phyloP scores from a whole-genome alignment of 768 basidiomycete species.

The Kwoniella sp. region DNA sequence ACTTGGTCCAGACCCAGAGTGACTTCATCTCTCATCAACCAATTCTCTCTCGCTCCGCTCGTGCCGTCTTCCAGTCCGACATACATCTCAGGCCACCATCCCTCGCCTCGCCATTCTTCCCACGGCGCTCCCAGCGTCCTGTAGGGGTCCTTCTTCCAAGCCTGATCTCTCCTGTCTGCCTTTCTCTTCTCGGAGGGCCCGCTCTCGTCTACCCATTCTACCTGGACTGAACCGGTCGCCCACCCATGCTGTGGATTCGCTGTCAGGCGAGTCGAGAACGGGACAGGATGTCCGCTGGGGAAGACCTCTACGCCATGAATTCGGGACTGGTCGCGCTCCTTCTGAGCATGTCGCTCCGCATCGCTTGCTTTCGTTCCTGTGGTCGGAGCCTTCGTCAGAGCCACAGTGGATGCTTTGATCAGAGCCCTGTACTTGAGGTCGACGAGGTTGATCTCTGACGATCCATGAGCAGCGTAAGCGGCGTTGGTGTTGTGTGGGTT shows the following conservation, averaged over 20 bases:
- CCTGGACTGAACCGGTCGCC: constrained; percentile 3
- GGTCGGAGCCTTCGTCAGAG: constrained; percentile 20
- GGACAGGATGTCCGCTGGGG: constrained; percentile 16
- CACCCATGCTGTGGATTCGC: constrained; percentile 2
- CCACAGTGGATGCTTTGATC: constrained; percentile 22
- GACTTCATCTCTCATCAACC: constrained; percentile 35
- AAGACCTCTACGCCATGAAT: neutral
- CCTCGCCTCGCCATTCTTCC: constrained; percentile 52
- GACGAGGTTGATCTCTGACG: constrained; percentile 32
- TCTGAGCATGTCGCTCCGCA: constrained; percentile 7
- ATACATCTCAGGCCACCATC: constrained; percentile 52
- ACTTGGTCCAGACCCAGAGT: constrained; percentile 42
- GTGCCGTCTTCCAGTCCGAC: constrained; percentile 7
- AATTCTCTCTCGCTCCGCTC: constrained; percentile 27
- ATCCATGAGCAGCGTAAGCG: constrained; percentile 10
- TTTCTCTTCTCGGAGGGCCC: constrained; percentile 5
- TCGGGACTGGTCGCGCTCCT: constrained; percentile 14
- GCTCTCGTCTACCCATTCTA: constrained; percentile 16
- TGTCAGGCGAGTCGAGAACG: constrained; percentile 15
- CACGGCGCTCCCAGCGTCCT: constrained; percentile 31
- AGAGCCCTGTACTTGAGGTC: constrained; percentile 29
- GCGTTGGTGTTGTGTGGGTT: neutral
- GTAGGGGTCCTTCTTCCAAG: neutral
- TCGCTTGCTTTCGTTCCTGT: neutral
- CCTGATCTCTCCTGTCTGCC: constrained; percentile 16